Evolutionary conservation across 306 rosid species (phyloP), one percentile per base, ranked within the genome.

Genomic region (Cucumis melo): DNA sequence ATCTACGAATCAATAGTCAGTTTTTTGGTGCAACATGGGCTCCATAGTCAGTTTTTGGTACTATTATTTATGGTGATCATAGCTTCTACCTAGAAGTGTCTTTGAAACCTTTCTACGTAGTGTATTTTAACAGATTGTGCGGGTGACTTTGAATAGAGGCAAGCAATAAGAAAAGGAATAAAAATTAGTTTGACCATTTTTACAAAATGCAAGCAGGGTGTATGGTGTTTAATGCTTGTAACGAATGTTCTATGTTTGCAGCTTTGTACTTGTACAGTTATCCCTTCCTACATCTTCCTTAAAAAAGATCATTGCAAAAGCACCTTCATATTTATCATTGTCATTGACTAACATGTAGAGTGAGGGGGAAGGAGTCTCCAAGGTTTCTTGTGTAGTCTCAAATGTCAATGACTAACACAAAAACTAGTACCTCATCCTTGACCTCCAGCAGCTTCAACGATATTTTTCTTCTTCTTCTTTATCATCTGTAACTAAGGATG

Each of bases 1-100:
- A n/a, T n/a, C n/a, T n/a, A n/a, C n/a, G n/a, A n/a, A n/a, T n/a
- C n/a, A n/a, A n/a, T n/a, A n/a, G n/a, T n/a, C n/a, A n/a, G n/a
- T n/a, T n/a, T n/a, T n/a, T n/a, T n/a, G n/a, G n/a, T n/a, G n/a
- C n/a, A n/a, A n/a, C n/a, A n/a, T n/a, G n/a, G n/a, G n/a, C n/a
- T n/a, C n/a, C n/a, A n/a, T n/a, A n/a, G n/a, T n/a, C n/a, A n/a
- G n/a, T n/a, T n/a, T n/a, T n/a, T n/a, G n/a, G n/a, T n/a, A n/a
- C n/a, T n/a, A n/a, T n/a, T n/a, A n/a, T n/a, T n/a, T n/a, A n/a
- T n/a, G n/a, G n/a, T n/a, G n/a, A n/a, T n/a, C n/a, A n/a, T n/a
- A n/a, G n/a, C n/a, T n/a, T n/a, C n/a, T n/a, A n/a, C n/a, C n/a
- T 74, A 39, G 15, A 58, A 29, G 67, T 50, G 50, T 84, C 77